Percentiles rank a stretch among this genome's conserved stretches.
These are phyloP conservation scores for Kernera saxatilis DNA, from an alignment of 345 rosid species.

Conservation along the genomic window DNA sequence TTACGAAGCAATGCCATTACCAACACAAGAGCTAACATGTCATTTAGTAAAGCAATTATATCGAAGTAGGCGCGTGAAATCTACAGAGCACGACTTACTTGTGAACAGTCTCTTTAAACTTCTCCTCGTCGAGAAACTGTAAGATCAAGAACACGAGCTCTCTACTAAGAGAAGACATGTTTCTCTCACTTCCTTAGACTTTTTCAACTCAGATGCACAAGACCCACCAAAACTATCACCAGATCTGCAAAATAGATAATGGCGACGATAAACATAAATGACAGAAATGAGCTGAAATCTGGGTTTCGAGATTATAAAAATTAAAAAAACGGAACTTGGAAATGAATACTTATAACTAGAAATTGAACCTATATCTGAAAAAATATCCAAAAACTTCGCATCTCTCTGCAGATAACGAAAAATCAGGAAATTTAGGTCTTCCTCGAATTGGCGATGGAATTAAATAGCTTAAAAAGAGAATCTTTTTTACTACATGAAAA, in stretches of 20 bases:
- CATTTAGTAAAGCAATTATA: background rate
- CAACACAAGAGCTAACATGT: background rate
- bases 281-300: conserved; percentile 30
- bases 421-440: conserved; percentile 20
- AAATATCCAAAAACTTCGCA: conserved; percentile 18
- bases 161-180: conserved; percentile 98
- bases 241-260: conserved; percentile 51
- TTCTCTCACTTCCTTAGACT: conserved; percentile 27
- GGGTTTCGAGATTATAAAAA: background rate
- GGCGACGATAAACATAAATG: background rate
- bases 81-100: conserved; percentile 42
- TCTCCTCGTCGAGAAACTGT: conserved; percentile 99
- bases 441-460: conserved; percentile 32
- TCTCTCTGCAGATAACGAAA: conserved; percentile 24
- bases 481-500: conserved; percentile 37
- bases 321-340: background rate
- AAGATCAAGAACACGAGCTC: conserved; percentile 97
- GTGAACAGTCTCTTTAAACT: conserved; percentile 98
- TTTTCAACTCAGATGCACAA: conserved; percentile 34
- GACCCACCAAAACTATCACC: conserved; percentile 29
- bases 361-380: conserved; percentile 31
- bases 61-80: conserved; percentile 1
- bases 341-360: conserved; percentile 30
- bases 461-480: conserved; percentile 30
- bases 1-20: background rate